Base-by-base conservation (phyloP, 2,329 filamentous ascomycete species). In the Beauveria brongniartii region DNA sequence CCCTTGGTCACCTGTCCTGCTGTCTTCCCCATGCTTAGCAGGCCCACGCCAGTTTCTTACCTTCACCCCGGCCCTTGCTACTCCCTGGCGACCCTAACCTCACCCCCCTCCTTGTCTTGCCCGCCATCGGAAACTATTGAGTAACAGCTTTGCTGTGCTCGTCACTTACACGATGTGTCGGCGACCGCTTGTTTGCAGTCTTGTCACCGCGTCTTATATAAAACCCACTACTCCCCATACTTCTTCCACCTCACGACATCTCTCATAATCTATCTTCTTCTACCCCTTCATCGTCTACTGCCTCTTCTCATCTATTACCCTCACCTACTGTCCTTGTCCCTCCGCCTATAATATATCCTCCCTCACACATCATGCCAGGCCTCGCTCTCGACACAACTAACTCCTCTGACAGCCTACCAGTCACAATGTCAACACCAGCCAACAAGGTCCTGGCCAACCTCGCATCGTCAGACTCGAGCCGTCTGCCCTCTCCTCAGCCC, bases 401-500 rank as follows among this genome's bases (percentile, higher is more conserved):
- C 60, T 8, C 48, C 47, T 24, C 28, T 44, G 51, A 50, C 61
- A 40, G 56, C 50, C 37, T 30, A 56, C 22, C 67, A 62, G 67
- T 67, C 64, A 70, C 67, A 65, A 72, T 75, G 66, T 67, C 70
- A 52, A 65, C 69, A 57, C 69, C 71, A 63, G 71, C 72, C 59
- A 73, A 76, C 65, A 79, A 78, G 71, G 65, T 73, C 65, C 62
- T 80, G 66, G 73, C 71, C 62, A 71, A 74, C 63, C 63, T 79
- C 60, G 76, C 77, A 69, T 71, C 69, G 55, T 65, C 74, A 55
- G 73, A 78, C 54, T 67, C 71, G 43, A 79, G 75, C 69, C 85
- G 90, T 61, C 83, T 88, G 64, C 90, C 92, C 26, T 96, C 92
- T 60, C 91, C 92, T 26, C 90, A 95, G 72, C 91, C 92, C 28